Evolutionary conservation across 129 eudicot species (phyloP).

Genomic region (Smallanthus sonchifolius): DNA sequence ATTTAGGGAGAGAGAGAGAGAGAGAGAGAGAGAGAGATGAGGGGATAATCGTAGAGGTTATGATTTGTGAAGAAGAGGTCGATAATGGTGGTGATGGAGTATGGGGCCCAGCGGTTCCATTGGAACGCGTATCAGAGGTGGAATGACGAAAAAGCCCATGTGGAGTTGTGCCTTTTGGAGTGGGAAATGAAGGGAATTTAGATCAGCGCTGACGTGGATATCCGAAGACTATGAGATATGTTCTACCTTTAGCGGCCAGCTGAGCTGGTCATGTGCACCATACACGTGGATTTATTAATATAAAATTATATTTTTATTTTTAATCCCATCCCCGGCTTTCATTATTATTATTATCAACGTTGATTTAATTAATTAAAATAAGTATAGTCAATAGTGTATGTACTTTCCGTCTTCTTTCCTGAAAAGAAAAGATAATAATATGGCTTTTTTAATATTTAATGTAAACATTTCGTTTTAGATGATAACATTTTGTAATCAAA

Average conservation of each 20-base stretch:
- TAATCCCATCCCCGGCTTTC: not conserved
- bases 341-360: too few species aligned
- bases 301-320: not conserved
- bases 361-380: too few species aligned
- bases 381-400: too few species aligned
- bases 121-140: conserved; percentile 36
- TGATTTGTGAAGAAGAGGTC: conserved; percentile 9
- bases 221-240: conserved; percentile 8
- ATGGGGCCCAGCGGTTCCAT: conserved; percentile 22
- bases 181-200: conserved; percentile 18
- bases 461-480: too few species aligned
- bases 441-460: too few species aligned
- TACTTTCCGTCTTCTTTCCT: too few species aligned
- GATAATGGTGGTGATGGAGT: conserved; percentile 42
- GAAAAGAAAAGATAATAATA: too few species aligned
- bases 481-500: too few species aligned
- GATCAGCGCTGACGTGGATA: conserved; percentile 33
- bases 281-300: conserved; percentile 19
- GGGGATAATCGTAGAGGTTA: conserved; percentile 2
- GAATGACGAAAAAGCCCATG: conserved; percentile 22
- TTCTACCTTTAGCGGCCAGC: conserved; percentile 12
- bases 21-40: conserved; percentile 22
- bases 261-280: conserved; percentile 25
- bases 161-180: conserved; percentile 16
- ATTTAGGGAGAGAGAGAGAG: conserved; percentile 10